Percentiles rank a stretch among this genome's conserved stretches.
Evolutionary conservation across 768 basidiomycete genomes (phyloP).

Genomic region (Lactarius akahatsu): DNA sequence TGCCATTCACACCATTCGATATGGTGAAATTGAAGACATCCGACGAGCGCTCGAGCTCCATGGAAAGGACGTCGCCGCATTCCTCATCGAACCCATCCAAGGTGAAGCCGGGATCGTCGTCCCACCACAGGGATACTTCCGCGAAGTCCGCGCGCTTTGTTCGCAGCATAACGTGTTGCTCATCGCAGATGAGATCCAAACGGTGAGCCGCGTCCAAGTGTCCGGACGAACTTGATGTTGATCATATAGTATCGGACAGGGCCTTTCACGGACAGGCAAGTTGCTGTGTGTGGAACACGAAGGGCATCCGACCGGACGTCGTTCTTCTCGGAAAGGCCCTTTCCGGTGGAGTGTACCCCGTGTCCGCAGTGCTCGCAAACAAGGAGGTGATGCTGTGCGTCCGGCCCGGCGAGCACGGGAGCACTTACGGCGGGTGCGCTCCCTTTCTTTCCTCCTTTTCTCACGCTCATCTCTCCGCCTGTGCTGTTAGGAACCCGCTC

Average conservation of each 20-base stretch:
- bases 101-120: constrained; percentile 98
- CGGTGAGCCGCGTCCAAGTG: constrained; percentile 45
- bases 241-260: constrained; percentile 43
- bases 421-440: constrained; percentile 89
- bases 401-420: constrained; percentile 92
- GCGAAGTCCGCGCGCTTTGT: constrained; percentile 76
- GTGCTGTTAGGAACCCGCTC: constrained; percentile 70
- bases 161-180: constrained; percentile 91
- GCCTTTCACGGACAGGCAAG: constrained; percentile 90
- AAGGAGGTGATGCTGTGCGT: constrained; percentile 94
- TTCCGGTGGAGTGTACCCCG: constrained; percentile 96
- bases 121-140: constrained; percentile 84
- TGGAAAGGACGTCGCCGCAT: constrained; percentile 84
- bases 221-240: constrained; percentile 8
- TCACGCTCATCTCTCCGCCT: constrained; percentile 6
- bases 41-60: constrained; percentile 74
- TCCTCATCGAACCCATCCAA: constrained; percentile 97
- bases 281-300: constrained; percentile 91
- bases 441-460: constrained; percentile 1
- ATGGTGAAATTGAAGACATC: constrained; percentile 81
- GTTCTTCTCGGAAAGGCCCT: constrained; percentile 94
- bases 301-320: constrained; percentile 86
- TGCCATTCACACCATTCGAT: constrained; percentile 62
- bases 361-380: constrained; percentile 91
- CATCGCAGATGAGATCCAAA: constrained; percentile 98